A percentile compares a stretch with the other conserved stretches of the same genome.
Conservation (phyloP, 371 early-diverging fungal species). For the Actinomucor elegans region DNA sequence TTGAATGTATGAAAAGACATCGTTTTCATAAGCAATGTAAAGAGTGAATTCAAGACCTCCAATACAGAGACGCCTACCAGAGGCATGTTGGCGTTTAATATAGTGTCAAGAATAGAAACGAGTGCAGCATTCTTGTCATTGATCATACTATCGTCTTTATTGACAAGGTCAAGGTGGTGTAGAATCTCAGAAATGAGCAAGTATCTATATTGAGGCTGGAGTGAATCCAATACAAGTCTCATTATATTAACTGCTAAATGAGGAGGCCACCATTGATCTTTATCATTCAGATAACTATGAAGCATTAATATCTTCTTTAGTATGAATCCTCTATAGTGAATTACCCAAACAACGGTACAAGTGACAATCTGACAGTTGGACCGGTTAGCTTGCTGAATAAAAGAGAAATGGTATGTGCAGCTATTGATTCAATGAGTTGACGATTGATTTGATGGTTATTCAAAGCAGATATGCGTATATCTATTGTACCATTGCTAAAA, state of each 20-base stretch:
- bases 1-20: slow-evolving; percentile 26
- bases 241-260: slow-evolving; percentile 53
- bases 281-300: slow-evolving; percentile 54
- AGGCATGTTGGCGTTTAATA: slow-evolving; percentile 55
- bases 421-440: slow-evolving; percentile 21
- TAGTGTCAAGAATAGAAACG: slow-evolving; percentile 54
- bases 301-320: neutral
- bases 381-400: slow-evolving; percentile 38
- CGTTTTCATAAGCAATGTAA: slow-evolving; percentile 57
- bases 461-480: slow-evolving; percentile 27
- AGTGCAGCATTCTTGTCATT: slow-evolving; percentile 55
- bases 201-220: slow-evolving; percentile 70
- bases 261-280: slow-evolving; percentile 59
- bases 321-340: no score
- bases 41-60: slow-evolving; percentile 79
- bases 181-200: slow-evolving; percentile 64
- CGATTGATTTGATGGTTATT: slow-evolving; percentile 3
- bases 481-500: slow-evolving; percentile 15
- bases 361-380: slow-evolving; percentile 42
- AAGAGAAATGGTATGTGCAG: slow-evolving; percentile 28
- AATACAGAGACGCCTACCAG: slow-evolving; percentile 79
- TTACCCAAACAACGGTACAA: slow-evolving; percentile 48
- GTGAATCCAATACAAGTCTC: slow-evolving; percentile 53
- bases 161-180: slow-evolving; percentile 48
- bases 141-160: slow-evolving; percentile 13